These are phyloP conservation scores for Singerocomus inundabilis DNA, from an alignment of 1,284 basidiomycete species.

Conservation along the genomic window DNA sequence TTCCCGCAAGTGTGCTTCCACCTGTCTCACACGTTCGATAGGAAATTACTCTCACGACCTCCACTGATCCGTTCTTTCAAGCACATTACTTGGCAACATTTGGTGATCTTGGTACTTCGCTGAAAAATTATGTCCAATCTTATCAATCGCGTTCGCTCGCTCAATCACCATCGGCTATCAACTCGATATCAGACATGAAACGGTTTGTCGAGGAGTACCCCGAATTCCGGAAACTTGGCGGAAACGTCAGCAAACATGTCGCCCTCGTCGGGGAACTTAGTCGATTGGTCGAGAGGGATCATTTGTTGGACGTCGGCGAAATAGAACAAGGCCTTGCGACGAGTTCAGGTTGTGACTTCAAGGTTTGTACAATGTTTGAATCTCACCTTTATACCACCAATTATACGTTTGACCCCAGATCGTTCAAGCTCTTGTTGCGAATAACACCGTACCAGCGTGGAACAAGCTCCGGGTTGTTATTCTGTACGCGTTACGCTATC, in stretches of 20 bases:
- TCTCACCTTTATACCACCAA: neutral
- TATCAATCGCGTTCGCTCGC: slow-evolving; percentile 87
- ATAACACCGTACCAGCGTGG: slow-evolving; percentile 65
- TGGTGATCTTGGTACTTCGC: slow-evolving; percentile 91
- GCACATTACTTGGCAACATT: slow-evolving; percentile 92
- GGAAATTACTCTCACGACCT: slow-evolving; percentile 93
- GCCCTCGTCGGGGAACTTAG: slow-evolving; percentile 96
- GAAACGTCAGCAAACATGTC: slow-evolving; percentile 98
- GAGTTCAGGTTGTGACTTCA: slow-evolving; percentile 86
- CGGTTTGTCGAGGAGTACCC: slow-evolving; percentile 98
- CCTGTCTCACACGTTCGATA: slow-evolving; percentile 34
- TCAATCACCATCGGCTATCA: slow-evolving; percentile 79
- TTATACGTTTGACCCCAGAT: slow-evolving; percentile 46
- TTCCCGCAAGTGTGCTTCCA: slow-evolving; percentile 7
- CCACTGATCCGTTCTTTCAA: slow-evolving; percentile 95
- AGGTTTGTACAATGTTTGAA: slow-evolving; percentile 45
- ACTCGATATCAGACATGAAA: slow-evolving; percentile 98
- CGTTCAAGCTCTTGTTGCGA: slow-evolving; percentile 73
- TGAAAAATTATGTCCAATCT: slow-evolving; percentile 93
- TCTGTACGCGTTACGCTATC: slow-evolving; percentile 92
- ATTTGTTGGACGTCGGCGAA: slow-evolving; percentile 88
- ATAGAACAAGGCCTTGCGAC: slow-evolving; percentile 96
- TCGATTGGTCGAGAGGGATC: slow-evolving; percentile 82
- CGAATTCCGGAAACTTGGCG: slow-evolving; percentile 93
- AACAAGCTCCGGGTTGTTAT: slow-evolving; percentile 94